Evolutionary conservation across 441 rosid genomes (phyloP).

Genomic region (Mallotus repandus): DNA sequence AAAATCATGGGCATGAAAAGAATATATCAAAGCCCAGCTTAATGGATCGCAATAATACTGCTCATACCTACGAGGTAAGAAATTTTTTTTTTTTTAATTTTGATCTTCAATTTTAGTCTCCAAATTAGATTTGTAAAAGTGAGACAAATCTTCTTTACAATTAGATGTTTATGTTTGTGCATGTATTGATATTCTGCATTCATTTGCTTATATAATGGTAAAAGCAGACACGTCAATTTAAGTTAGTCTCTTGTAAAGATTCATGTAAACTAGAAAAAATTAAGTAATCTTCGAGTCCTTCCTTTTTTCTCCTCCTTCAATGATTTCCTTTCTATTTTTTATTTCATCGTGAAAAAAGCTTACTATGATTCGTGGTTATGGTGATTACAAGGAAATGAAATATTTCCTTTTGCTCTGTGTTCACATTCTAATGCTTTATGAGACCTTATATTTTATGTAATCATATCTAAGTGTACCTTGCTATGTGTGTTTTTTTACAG

Average conservation of each 20-base stretch:
- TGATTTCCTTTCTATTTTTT: not conserved
- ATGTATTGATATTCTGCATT: not conserved
- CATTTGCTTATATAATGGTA: not conserved
- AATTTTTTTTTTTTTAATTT: not conserved
- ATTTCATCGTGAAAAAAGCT: not conserved
- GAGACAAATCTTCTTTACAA: not conserved
- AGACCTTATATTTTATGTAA: no score
- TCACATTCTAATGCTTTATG: not conserved
- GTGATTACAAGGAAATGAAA: not conserved
- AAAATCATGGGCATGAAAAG: not conserved
- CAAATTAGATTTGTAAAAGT: not conserved
- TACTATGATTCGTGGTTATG: not conserved
- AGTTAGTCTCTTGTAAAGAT: not conserved
- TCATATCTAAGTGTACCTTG: not conserved
- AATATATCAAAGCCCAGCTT: constrained; percentile 28
- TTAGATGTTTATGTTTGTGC: not conserved
- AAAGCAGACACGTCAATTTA: not conserved
- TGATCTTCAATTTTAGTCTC: not conserved
- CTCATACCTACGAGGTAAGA: constrained; percentile 40
- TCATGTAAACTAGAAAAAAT: not conserved
- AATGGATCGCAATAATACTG: constrained; percentile 44
- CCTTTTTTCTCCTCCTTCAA: not conserved
- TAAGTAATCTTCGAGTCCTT: not conserved
- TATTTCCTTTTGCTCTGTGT: not conserved
- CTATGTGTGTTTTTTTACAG: constrained; percentile 12